Evolutionary conservation across 345 rosid genomes (phyloP).

Genomic region (Gossypium rotundifolium): DNA sequence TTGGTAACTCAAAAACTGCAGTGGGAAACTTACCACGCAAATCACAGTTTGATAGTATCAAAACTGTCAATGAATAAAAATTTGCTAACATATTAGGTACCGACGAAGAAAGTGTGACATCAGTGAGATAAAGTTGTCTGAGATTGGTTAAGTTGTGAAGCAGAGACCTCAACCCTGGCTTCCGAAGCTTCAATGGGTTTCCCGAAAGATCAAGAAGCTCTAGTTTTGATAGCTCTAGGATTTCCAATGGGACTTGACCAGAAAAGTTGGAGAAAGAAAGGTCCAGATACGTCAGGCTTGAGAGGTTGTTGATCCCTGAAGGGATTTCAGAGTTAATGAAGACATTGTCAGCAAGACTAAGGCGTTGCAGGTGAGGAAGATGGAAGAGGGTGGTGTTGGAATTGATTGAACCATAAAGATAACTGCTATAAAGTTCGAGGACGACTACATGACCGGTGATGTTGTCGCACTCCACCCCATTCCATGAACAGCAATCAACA

Average conservation of each 20-base stretch:
- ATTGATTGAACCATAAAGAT: constrained; percentile 11
- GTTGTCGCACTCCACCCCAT: constrained; percentile 6
- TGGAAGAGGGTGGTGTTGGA: constrained; percentile 19
- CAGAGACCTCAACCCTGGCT: neutral
- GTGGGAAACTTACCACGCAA: constrained; percentile 3
- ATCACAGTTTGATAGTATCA: neutral
- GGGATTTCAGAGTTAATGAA: constrained; percentile 3
- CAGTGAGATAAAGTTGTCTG: neutral
- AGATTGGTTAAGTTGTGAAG: neutral
- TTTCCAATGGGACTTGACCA: neutral
- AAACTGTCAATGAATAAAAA: neutral
- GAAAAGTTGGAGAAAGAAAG: constrained; percentile 10
- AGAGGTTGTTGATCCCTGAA: neutral
- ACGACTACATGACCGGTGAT: constrained; percentile 13
- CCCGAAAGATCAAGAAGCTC: neutral
- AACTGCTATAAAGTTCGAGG: constrained; percentile 8
- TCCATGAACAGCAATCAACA: constrained; percentile 9
- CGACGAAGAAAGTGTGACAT: neutral
- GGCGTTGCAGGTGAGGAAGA: constrained; percentile 8
- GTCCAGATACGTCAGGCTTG: neutral
- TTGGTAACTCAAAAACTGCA: constrained; percentile 2
- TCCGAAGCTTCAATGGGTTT: neutral
- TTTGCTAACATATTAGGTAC: neutral
- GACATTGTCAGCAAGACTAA: constrained; percentile 6
- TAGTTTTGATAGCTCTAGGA: neutral